Conservation (phyloP, 2,329 filamentous ascomycete species). For the Pseudogymnoascus sp. region DNA sequence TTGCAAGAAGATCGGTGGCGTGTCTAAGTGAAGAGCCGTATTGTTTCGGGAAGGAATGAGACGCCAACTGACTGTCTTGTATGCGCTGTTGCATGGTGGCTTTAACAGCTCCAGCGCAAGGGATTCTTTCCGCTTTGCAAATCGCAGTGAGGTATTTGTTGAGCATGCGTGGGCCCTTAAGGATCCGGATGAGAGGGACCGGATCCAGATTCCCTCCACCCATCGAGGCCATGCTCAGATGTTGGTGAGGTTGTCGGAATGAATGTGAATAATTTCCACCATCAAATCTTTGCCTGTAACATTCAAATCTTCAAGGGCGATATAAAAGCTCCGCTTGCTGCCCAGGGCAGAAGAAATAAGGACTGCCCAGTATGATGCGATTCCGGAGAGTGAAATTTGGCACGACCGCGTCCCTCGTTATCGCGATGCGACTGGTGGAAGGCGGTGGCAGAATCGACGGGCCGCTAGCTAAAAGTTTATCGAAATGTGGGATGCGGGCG, state of each 20-base stretch:
- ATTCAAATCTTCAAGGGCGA: not conserved
- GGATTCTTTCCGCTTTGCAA: conserved; percentile 64
- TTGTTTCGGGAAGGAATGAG: conserved; percentile 13
- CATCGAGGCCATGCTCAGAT: conserved; percentile 26
- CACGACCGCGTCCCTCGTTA: conserved; percentile 7
- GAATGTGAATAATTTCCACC: not conserved
- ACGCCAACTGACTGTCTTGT: conserved; percentile 56
- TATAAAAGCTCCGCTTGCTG: not conserved
- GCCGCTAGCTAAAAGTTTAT: conserved; percentile 9
- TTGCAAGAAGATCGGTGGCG: conserved; percentile 11
- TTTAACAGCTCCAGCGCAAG: conserved; percentile 72
- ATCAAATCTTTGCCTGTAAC: not conserved
- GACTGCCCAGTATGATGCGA: not conserved
- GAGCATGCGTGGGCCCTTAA: conserved; percentile 21
- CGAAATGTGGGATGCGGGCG: conserved; percentile 8
- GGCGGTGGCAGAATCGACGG: conserved; percentile 7
- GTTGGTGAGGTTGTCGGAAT: not conserved
- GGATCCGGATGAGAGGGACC: conserved; percentile 21
- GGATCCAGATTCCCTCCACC: conserved; percentile 23
- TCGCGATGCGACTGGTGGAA: conserved; percentile 7
- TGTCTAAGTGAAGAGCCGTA: conserved; percentile 11
- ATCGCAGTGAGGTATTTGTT: conserved; percentile 34
- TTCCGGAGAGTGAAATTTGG: conserved; percentile 3
- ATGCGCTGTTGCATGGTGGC: conserved; percentile 71
- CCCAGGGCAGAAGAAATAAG: not conserved